Evolutionary conservation across 805 yeast species (phyloP), one percentile per base, ranked within the genome.

Genomic region (Cyberlindnera lachancei): DNA sequence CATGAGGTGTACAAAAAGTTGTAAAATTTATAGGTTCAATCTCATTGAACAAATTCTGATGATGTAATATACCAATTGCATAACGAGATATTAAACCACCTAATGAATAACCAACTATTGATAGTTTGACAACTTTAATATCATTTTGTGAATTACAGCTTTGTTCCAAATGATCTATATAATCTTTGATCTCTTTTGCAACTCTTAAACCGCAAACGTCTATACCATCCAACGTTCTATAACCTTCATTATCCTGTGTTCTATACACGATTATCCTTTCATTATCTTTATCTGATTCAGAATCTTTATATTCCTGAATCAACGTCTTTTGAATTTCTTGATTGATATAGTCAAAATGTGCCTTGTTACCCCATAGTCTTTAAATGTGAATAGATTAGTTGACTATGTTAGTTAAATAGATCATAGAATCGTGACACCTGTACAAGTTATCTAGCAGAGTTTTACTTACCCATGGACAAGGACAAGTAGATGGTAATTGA

Each of bases 81-180:
- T 81, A 85, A 26, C 96, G 61, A 2, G 84, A 65, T 33, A 87
- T 75, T 30, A 87, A 59, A 0, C 96, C 96, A 6, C 96, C 95
- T 29, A 87, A 58, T 0, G 94, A 82, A 53, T 85, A 87, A 2
- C 95, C 95, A 3, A 80, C 69, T 18, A 87, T 61, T 21, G 94
- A 80, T 35, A 87, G 64, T 44, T 75, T 70, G n/a, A 65, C 62
- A 9, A 85, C 84, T 12, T 38, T 44, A n/a, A 52, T 55, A 11
- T 15, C 23, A n/a, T n/a, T n/a, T n/a, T n/a, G n/a, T n/a, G n/a
- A n/a, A n/a, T n/a, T n/a, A n/a, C n/a, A n/a, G n/a, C n/a, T n/a
- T 7, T 51, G 46, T 5, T 28, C 54, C 42, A 40, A 40, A 17
- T 20, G 15, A 23, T 21, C 45, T 14, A 73, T 58, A 45, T 64